These are phyloP conservation scores for Mycocentrospora acerina DNA, from an alignment of 2,329 filamentous ascomycete species.

Conservation along the genomic window DNA sequence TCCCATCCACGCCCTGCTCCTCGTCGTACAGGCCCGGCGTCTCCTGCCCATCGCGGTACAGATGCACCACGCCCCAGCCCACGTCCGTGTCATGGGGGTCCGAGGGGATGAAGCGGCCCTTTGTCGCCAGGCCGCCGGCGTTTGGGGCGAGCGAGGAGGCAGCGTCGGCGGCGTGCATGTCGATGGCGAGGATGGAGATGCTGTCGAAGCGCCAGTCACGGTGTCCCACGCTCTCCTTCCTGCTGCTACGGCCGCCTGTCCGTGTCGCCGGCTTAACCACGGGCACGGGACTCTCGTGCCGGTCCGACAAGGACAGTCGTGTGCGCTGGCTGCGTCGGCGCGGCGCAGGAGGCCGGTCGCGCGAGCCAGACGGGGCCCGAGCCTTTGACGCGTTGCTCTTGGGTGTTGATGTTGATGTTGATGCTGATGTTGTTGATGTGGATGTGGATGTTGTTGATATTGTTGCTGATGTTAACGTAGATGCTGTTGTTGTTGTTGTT, in stretches of 20 bases:
- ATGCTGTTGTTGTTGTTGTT: no score
- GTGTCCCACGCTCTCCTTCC: conserved; percentile 29
- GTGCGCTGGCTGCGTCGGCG: conserved; percentile 36
- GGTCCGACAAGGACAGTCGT: conserved; percentile 39
- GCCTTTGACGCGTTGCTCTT: not conserved
- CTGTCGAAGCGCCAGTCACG: conserved; percentile 79
- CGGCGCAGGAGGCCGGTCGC: conserved; percentile 19
- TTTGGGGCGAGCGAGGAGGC: conserved; percentile 47
- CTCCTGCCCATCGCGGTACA: conserved; percentile 85
- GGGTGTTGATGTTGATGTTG: no score
- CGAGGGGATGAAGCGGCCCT: conserved; percentile 74
- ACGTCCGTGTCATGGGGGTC: conserved; percentile 72
- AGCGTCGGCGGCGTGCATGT: conserved; percentile 57
- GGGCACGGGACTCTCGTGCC: conserved; percentile 37
- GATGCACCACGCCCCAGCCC: conserved; percentile 89
- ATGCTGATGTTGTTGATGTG: no score
- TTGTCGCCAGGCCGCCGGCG: conserved; percentile 69
- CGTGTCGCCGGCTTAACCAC: conserved; percentile 40
- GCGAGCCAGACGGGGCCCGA: conserved; percentile 1
- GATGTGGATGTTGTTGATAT: no score
- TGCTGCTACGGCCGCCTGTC: conserved; percentile 20
- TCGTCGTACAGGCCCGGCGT: conserved; percentile 62
- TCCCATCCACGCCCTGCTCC: conserved; percentile 31
- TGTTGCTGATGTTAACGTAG: no score
- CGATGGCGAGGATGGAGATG: conserved; percentile 79